Evolutionary conservation across 495 filamentous ascomycete species (phyloP).

Genomic region (Lasiosphaeria ovina): DNA sequence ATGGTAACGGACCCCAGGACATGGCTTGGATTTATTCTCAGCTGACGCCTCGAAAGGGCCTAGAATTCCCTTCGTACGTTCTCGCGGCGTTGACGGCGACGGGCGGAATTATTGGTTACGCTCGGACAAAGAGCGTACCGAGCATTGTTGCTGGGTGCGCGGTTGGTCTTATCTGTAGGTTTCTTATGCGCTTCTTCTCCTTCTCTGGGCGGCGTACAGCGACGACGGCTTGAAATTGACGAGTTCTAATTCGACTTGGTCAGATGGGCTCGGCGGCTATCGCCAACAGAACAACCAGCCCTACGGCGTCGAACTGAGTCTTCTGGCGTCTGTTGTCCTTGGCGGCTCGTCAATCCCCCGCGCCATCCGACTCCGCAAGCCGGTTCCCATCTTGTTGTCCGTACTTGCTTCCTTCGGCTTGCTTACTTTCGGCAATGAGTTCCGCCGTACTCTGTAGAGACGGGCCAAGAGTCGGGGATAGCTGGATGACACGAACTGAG

Average conservation of each 20-base stretch:
- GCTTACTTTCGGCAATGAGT: slow-evolving; percentile 59
- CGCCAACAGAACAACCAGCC: slow-evolving; percentile 63
- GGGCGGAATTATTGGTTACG: slow-evolving; percentile 82
- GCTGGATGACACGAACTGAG: background rate
- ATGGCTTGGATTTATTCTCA: background rate
- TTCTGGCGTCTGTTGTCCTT: slow-evolving; percentile 78
- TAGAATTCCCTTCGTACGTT: slow-evolving; percentile 57
- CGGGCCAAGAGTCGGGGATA: slow-evolving; percentile 7
- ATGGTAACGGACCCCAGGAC: background rate
- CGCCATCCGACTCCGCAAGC: slow-evolving; percentile 75
- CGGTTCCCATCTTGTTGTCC: slow-evolving; percentile 71
- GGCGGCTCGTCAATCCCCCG: slow-evolving; percentile 80
- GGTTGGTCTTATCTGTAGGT: slow-evolving; percentile 64
- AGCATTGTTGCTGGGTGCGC: slow-evolving; percentile 78
- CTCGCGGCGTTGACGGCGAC: slow-evolving; percentile 80
- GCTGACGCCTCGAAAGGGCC: slow-evolving; percentile 22
- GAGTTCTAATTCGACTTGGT: slow-evolving; percentile 1
- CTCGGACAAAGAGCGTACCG: slow-evolving; percentile 77
- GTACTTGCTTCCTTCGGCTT: slow-evolving; percentile 59
- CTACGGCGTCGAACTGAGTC: slow-evolving; percentile 70
- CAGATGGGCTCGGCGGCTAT: slow-evolving; percentile 66
- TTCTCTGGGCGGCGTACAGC: background rate
- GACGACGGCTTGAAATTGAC: background rate
- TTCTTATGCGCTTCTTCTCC: background rate
- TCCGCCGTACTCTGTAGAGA: slow-evolving; percentile 35